Base-by-base conservation (phyloP, 108 stramenopile genomes). In the Fragilariopsis cylindrus region DNA sequence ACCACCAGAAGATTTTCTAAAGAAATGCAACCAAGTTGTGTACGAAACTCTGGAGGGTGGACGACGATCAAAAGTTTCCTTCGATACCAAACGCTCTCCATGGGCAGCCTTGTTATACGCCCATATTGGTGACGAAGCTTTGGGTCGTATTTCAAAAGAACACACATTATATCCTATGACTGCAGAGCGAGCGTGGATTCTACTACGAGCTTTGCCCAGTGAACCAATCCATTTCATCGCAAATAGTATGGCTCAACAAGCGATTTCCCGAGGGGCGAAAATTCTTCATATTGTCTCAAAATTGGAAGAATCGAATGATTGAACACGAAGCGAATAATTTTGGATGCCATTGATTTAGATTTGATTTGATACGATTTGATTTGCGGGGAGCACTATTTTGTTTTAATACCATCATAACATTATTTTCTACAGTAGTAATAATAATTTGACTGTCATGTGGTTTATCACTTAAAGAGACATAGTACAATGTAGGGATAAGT, bases 31-130 rank as follows among this genome's bases (percentile, higher is more conserved):
- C 65, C 3, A 30, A 46, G 69, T 70, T 7, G 87, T 85, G n/a
- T 87, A 81, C 64, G 41, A 78, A 50, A 76, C 85, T 65, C 73
- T 87, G 4, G 56, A 62, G 3, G 41, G 69, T 12, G 87, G 87
- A 19, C 49, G 87, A 60, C 50, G 75, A 52, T 57, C 70, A 21
- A 79, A 82, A 72, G 55, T 74, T 5, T 58, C 60, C 46, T 87
- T 87, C 60, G 87, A 87, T 57, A 82, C 79, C 5, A 64, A 62
- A 15, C 77, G 84, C 63, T 84, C 84, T n/a, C 87, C 87, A 6
- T 57, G 84, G 53, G 81, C 87, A 42, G 87, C 87, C 9, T 75
- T 66, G 43, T 65, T 87, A 40, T 87, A 85, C 54, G 69, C 64
- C 7, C 65, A 39, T 19, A 16, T 87, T 65, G 87, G 87, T 7